A percentile compares a stretch with the other conserved stretches of the same genome.
These are phyloP conservation scores for Ustilago xerochloae DNA, from an alignment of 1,284 basidiomycete species.

Conservation along the genomic window DNA sequence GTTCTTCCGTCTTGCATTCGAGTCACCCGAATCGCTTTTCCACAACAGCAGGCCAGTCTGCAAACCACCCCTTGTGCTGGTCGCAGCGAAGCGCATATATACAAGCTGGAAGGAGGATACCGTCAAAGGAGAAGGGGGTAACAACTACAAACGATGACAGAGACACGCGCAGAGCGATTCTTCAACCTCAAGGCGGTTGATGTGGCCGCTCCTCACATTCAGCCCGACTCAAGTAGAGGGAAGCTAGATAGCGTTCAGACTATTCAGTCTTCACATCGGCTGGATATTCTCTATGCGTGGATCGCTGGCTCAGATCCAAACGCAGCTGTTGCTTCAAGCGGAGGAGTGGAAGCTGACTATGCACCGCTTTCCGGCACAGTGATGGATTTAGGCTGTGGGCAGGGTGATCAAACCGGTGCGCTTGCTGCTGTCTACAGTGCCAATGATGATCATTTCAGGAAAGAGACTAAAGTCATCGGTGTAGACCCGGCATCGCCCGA, in stretches of 20 bases:
- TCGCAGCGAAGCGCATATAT: not conserved
- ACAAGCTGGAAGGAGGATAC: not conserved
- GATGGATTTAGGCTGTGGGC: conserved; percentile 32
- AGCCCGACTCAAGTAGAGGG: conserved; percentile 5
- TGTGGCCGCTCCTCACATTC: conserved; percentile 15
- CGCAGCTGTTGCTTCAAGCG: not conserved
- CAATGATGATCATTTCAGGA: not conserved
- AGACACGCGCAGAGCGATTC: conserved; percentile 16
- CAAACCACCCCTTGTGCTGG: not conserved
- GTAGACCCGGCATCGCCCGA: conserved; percentile 16
- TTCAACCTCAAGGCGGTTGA: conserved; percentile 16
- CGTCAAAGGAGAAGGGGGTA: not conserved
- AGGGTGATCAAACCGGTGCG: conserved; percentile 26
- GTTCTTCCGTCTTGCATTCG: not conserved
- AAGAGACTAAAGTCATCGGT: conserved; percentile 2
- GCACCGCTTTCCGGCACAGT: conserved; percentile 7
- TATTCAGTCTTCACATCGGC: conserved; percentile 26
- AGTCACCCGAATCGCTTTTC: not conserved
- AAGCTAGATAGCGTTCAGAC: conserved; percentile 12
- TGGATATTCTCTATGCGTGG: conserved; percentile 29
- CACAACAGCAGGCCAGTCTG: not conserved
- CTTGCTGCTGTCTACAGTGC: conserved; percentile 6
- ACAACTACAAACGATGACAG: conserved; percentile 2
- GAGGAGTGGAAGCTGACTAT: not conserved
- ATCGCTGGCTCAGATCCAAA: conserved; percentile 15